Evolutionary conservation across 441 rosid genomes (phyloP), one percentile per base, ranked within the genome.

Genomic region (Eruca vesicaria): DNA sequence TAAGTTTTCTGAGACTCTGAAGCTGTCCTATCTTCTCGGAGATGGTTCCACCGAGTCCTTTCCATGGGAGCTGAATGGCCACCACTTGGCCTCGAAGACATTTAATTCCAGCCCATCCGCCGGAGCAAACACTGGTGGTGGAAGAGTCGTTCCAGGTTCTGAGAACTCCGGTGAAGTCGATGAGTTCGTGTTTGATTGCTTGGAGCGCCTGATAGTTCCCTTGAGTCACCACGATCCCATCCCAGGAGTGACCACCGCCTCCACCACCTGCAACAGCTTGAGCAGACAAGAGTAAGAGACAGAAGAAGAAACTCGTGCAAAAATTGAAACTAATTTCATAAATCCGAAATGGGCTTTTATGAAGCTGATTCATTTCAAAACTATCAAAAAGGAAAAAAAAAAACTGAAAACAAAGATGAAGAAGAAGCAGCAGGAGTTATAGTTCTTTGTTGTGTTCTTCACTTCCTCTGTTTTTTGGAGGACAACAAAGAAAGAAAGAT

Each of bases 41-140:
- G 82, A 87, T 81, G 60, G 81, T 75, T 14, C 94, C 94, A 5
- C 89, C 83, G 5, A 89, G 76, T 23, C 86, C 86, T 53, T 75
- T 86, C 90, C 90, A 89, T 2, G 94, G 94, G 59, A 89, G 90
- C 80, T 89, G 89, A 72, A 89, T 82, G 29, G 85, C 88, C 1
- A 87, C 78, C 45, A 89, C 86, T 79, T 87, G 89, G 45, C 94
- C 94, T 31, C 84, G 68, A 12, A 82, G 84, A 60, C 94, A 89
- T 84, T 80, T 87, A 83, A 89, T 89, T 64, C 94, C 94, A 11
- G 80, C 80, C 94, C 94, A 89, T 8, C 81, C 77, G 7, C 92
- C 90, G 0, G 90, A 81, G 82, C 94, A 89, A 16, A 85, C 91
- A 35, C 80, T 74, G 4, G 63, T 63, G 16, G 50, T 52, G 41